Base-by-base conservation (phyloP, 176 grass and related monocot genomes). In the Dendrocalamus sinicus region DNA sequence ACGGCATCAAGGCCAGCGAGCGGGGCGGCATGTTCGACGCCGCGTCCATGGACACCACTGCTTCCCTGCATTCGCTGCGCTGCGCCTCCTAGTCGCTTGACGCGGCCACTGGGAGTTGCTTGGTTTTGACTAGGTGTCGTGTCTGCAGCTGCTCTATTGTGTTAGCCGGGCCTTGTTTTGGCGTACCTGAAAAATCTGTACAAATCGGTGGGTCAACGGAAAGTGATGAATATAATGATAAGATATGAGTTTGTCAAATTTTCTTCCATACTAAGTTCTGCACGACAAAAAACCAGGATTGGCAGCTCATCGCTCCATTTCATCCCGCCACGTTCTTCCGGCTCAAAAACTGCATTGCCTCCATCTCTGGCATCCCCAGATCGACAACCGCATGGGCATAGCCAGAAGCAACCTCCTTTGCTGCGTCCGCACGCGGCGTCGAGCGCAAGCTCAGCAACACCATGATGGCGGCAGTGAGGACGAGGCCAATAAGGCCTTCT, bases 51-150 rank as follows among this genome's bases (percentile, higher is more conserved):
- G 91, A 88, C 73, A 88, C 85, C 59, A 83, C 85, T 7, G 77
- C 81, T 19, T 90, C 88, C 5, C 47, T 90, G 60, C 75, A 79
- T 60, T 90, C 88, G 12, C 91, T 93, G 58, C 88, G 91, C 59
- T 90, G 85, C 72, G 72, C 79, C 81, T 86, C 81, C 50, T 93
- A 90, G 73, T 51, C 11, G 61, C 37, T 9, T 23, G 70, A 16
- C 70, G 19, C 54, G 19, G 19, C 19, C 54, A 58, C 54, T 9
- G 22, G 35, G 22, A 39, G 67, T 11, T 24, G 40, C 4, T 71
- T 46, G 41, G 35, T 70, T 7, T 44, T 40, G 28, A 47, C 12
- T 48, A 3, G 6, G 12, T 3, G n/a, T 3, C 2, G 20, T 23
- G 13, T 13, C 20, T 23, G 24, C 17, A 71, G 41, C 22, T 46